Percentiles rank a stretch among this genome's conserved stretches.
These are phyloP conservation scores for Phytophthora litchii DNA, from an alignment of 352 stramenopile species.

Conservation along the genomic window DNA sequence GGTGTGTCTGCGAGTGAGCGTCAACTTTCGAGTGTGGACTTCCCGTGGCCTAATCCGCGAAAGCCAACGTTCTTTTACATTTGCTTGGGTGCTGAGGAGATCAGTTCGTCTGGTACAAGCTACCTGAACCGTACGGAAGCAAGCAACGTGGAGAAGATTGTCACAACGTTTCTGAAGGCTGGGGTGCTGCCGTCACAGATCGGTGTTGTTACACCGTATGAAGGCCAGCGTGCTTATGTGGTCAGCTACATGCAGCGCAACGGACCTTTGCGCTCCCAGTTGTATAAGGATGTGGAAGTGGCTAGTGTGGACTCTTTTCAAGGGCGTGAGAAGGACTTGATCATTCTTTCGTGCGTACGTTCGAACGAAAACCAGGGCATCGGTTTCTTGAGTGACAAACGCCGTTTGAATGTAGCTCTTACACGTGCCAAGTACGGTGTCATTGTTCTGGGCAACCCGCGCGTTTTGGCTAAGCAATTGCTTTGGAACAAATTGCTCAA, in stretches of 20 bases:
- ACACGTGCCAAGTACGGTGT: slow-evolving; percentile 98
- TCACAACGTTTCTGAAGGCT: slow-evolving; percentile 96
- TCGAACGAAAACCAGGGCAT: slow-evolving; percentile 99
- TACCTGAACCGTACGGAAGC: slow-evolving; percentile 99
- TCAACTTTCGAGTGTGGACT: slow-evolving; percentile 87
- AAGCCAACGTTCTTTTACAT: slow-evolving; percentile 99
- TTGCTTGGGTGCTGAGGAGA: slow-evolving; percentile 96
- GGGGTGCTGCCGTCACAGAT: slow-evolving; percentile 93
- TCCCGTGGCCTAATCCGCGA: slow-evolving; percentile 97
- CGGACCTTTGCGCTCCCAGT: slow-evolving; percentile 91
- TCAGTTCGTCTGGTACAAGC: slow-evolving; percentile 97
- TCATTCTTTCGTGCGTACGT: slow-evolving; percentile 97
- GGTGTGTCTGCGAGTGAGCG: slow-evolving; percentile 96
- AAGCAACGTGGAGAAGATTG: slow-evolving; percentile 98
- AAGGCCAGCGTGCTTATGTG: slow-evolving; percentile 98
- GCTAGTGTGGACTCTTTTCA: slow-evolving; percentile 99
- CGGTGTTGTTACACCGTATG: slow-evolving; percentile 98
- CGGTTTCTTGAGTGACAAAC: slow-evolving; percentile 98
- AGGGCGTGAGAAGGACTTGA: slow-evolving; percentile 99
- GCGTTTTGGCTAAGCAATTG: slow-evolving; percentile 96
- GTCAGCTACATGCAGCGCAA: slow-evolving; percentile 97
- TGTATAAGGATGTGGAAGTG: slow-evolving; percentile 99
- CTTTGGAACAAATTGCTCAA: slow-evolving; percentile 97
- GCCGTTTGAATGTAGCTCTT: slow-evolving; percentile 99
- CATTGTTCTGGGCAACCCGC: slow-evolving; percentile 98